A percentile compares a stretch with the other conserved stretches of the same genome.
Conservation (phyloP, 73 alveolate species). For the Paramecium octaurelia region DNA sequence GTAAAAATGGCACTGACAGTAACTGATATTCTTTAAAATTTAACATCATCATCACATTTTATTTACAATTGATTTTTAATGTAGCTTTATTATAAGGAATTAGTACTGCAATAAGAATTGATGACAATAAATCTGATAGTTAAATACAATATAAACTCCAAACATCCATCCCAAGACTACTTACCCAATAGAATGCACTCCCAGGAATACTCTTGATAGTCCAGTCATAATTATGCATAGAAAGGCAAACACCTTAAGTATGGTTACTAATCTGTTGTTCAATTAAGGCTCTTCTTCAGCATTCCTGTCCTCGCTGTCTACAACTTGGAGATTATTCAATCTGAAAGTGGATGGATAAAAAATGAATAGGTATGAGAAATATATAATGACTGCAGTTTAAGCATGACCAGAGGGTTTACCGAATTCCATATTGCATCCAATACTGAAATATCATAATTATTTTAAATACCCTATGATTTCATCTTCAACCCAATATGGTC, state of each 20-base stretch:
- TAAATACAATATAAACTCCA: constrained; percentile 23
- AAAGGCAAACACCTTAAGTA: neutral
- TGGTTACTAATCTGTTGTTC: neutral
- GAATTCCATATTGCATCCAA: constrained; percentile 10
- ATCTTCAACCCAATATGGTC: constrained; percentile 39
- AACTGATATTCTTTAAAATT: neutral
- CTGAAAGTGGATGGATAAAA: neutral
- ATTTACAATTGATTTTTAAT: neutral
- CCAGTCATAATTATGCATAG: constrained; percentile 37
- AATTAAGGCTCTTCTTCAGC: neutral
- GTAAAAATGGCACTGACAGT: neutral
- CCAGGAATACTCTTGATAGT: constrained; percentile 45
- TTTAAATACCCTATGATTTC: neutral
- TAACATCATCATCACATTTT: neutral
- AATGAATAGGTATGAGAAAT: neutral
- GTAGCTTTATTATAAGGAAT: neutral
- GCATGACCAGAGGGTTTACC: constrained; percentile 51
- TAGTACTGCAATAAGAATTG: neutral
- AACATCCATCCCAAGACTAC: constrained; percentile 46
- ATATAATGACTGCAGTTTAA: neutral
- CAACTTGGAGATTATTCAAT: neutral
- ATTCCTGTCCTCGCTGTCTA: neutral
- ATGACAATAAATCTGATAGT: neutral
- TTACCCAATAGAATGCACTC: constrained; percentile 54
- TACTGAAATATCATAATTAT: neutral